Conservation (phyloP, 2,329 filamentous ascomycete species). For the Coniochaeta ligniaria region DNA sequence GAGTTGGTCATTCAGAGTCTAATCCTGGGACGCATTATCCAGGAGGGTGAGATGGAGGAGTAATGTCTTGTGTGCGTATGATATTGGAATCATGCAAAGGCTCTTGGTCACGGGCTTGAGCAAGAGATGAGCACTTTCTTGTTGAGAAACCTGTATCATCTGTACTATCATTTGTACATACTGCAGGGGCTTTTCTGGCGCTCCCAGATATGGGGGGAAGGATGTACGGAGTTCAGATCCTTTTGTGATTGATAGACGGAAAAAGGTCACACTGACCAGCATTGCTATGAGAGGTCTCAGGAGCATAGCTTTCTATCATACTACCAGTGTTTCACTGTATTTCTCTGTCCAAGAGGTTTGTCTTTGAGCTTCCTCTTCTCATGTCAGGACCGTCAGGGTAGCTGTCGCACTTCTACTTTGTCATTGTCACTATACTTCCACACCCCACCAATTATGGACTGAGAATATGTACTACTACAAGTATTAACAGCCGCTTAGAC, state of each 20-base stretch:
- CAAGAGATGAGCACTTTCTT: not conserved
- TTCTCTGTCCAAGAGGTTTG: not conserved
- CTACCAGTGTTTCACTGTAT: not conserved
- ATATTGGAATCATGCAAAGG: not conserved
- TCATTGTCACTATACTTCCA: not conserved
- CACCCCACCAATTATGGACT: too few species aligned
- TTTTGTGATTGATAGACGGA: not conserved
- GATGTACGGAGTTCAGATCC: not conserved
- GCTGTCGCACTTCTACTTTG: not conserved
- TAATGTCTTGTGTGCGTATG: conserved; percentile 3
- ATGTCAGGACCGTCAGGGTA: too few species aligned
- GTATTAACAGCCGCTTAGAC: not conserved
- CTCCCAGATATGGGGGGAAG: not conserved
- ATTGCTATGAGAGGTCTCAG: not conserved
- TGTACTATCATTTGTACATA: not conserved
- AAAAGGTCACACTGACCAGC: not conserved
- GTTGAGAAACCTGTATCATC: not conserved
- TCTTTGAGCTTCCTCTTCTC: not conserved
- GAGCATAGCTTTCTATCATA: not conserved
- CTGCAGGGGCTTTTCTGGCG: not conserved
- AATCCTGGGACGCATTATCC: conserved; percentile 74
- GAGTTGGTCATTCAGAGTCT: conserved; percentile 90
- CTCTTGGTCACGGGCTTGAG: not conserved
- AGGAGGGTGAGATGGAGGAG: conserved; percentile 42
- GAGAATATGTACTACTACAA: not conserved